phyloP scores from a whole-genome alignment of 352 stramenopile genomes.

The Phytophthora meadii region DNA sequence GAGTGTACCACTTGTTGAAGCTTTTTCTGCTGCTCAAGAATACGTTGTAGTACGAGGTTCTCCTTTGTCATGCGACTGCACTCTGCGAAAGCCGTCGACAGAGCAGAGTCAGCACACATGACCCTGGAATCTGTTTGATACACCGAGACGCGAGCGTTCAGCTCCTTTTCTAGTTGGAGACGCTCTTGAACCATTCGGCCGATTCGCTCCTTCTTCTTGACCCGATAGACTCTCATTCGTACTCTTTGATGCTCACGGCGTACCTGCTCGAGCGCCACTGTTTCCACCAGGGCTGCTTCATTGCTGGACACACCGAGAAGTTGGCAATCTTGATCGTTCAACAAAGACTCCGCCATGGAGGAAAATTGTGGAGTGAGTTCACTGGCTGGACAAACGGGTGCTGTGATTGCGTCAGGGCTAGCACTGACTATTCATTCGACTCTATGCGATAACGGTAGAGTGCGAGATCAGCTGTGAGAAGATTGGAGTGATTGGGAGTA shows the following conservation, averaged over 20 bases:
- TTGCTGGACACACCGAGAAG: background rate
- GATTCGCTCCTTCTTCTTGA: background rate
- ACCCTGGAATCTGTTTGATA: background rate
- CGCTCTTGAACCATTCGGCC: background rate
- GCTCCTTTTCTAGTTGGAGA: background rate
- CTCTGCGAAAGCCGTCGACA: background rate
- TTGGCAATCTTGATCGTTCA: too few species aligned
- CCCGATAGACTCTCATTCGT: slow-evolving; percentile 1
- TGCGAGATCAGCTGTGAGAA: too few species aligned
- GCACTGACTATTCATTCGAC: too few species aligned
- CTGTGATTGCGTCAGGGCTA: too few species aligned
- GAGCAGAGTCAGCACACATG: background rate
- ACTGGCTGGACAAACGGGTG: too few species aligned
- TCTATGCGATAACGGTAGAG: too few species aligned
- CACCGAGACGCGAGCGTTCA: background rate
- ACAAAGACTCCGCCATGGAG: too few species aligned
- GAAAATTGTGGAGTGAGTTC: too few species aligned
- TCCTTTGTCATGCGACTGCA: background rate
- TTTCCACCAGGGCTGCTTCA: slow-evolving; percentile 18
- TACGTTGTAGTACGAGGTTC: background rate
- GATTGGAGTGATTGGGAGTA: too few species aligned
- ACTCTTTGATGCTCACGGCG: background rate
- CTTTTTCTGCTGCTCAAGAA: background rate
- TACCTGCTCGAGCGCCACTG: slow-evolving; percentile 11
- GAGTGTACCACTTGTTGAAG: background rate